Conservation (phyloP, 352 stramenopile genomes). For the Pythium guiyangense region DNA sequence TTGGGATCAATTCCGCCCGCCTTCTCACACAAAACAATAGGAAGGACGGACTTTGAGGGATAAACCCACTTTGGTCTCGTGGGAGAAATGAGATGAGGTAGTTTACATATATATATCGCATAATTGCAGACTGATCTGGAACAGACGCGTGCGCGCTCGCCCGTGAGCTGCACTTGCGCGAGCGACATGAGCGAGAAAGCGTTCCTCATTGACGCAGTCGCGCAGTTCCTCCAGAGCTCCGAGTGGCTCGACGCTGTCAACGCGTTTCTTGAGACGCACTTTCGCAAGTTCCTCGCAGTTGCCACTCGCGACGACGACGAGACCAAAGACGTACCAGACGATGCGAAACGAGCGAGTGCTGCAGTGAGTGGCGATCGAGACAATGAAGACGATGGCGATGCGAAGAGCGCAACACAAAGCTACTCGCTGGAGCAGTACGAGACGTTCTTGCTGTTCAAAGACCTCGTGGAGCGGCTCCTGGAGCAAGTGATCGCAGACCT, state of each 20-base stretch:
- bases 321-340: not conserved
- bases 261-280: slow-evolving; percentile 56
- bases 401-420: slow-evolving; percentile 15
- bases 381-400: slow-evolving; percentile 6
- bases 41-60: too few species aligned
- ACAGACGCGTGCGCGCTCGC: not conserved
- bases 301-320: not conserved
- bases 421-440: slow-evolving; percentile 59
- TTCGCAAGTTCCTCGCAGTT: slow-evolving; percentile 33
- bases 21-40: too few species aligned
- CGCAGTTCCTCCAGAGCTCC: slow-evolving; percentile 59
- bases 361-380: not conserved
- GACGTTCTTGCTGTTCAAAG: slow-evolving; percentile 68
- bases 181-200: slow-evolving; percentile 39
- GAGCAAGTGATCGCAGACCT: slow-evolving; percentile 55
- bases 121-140: too few species aligned
- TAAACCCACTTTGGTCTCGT: too few species aligned
- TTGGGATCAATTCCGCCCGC: too few species aligned
- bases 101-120: too few species aligned
- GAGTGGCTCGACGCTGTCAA: slow-evolving; percentile 45
- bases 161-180: not conserved
- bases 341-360: not conserved
- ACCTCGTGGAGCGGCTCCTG: slow-evolving; percentile 57
- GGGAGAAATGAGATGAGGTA: too few species aligned
- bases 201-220: slow-evolving; percentile 70